Conservation (phyloP, 148 eudicot genomes). For the Camellia granthamiana region DNA sequence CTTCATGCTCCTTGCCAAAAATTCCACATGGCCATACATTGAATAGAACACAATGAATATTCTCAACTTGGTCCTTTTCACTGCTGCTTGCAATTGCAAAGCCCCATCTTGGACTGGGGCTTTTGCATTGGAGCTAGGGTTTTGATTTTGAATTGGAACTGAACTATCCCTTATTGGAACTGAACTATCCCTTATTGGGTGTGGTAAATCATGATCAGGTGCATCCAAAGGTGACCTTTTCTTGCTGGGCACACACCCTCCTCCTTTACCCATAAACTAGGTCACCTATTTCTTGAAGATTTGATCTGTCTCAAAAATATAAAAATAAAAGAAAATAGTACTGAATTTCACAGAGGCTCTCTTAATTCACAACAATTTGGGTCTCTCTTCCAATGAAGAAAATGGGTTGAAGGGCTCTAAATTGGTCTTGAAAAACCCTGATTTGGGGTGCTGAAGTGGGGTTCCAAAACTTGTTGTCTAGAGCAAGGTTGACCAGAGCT, state of each 20-base stretch:
- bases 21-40: conserved; percentile 82
- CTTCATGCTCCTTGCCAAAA: conserved; percentile 63
- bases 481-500: not conserved
- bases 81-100: conserved; percentile 17
- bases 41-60: conserved; percentile 75
- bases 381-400: too few relatives aligned
- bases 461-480: not conserved
- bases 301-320: too few relatives aligned
- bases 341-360: too few relatives aligned
- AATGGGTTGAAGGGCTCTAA: not conserved
- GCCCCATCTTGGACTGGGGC: conserved; percentile 19
- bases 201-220: conserved; percentile 20
- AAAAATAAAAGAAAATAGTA: too few relatives aligned
- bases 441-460: not conserved
- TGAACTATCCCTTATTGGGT: conserved; percentile 16
- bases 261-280: conserved; percentile 78
- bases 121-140: not conserved
- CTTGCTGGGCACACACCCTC: conserved; percentile 85
- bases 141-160: conserved; percentile 12
- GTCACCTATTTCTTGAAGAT: too few relatives aligned
- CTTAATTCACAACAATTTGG: too few relatives aligned
- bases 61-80: conserved; percentile 29
- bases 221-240: conserved; percentile 28
- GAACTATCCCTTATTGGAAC: conserved; percentile 14
- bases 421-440: not conserved